Conservation (phyloP, 192 early-diverging fungal genomes). For the Irineochytrium annulatum region DNA sequence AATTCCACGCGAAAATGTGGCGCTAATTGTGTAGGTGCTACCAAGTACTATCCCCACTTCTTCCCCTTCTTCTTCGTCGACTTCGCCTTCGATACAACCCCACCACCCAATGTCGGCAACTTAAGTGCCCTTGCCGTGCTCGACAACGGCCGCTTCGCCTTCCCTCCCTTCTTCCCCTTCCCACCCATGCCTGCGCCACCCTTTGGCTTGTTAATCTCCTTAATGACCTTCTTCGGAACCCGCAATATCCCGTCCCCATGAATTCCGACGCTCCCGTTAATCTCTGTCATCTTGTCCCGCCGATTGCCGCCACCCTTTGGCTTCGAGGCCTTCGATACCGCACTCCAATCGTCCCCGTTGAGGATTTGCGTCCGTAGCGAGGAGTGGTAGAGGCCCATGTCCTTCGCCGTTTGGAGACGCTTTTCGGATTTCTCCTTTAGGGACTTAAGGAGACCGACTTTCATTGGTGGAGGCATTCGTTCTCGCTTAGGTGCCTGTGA, state of each 20-base stretch:
- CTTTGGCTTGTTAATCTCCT: background rate
- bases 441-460: slow-evolving; percentile 23
- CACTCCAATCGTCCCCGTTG: slow-evolving; percentile 9
- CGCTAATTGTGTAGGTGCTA: no score
- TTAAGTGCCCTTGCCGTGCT: no score
- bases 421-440: slow-evolving; percentile 27
- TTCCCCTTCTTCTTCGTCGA: no score
- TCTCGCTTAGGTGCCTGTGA: slow-evolving; percentile 9
- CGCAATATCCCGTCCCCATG: slow-evolving; percentile 13
- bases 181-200: no score
- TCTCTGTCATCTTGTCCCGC: background rate
- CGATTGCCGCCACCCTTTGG: background rate
- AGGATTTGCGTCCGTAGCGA: slow-evolving; percentile 32
- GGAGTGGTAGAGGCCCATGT: slow-evolving; percentile 40
- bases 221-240: slow-evolving; percentile 6
- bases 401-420: slow-evolving; percentile 43
- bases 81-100: no score
- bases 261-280: slow-evolving; percentile 11
- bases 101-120: no score
- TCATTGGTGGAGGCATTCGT: slow-evolving; percentile 36
- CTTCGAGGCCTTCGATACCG: slow-evolving; percentile 6
- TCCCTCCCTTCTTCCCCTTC: no score
- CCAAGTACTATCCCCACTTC: no score
- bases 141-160: no score
- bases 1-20: no score